Evolutionary conservation across 805 yeast genomes (phyloP).

Genomic region (Pichia californica): DNA sequence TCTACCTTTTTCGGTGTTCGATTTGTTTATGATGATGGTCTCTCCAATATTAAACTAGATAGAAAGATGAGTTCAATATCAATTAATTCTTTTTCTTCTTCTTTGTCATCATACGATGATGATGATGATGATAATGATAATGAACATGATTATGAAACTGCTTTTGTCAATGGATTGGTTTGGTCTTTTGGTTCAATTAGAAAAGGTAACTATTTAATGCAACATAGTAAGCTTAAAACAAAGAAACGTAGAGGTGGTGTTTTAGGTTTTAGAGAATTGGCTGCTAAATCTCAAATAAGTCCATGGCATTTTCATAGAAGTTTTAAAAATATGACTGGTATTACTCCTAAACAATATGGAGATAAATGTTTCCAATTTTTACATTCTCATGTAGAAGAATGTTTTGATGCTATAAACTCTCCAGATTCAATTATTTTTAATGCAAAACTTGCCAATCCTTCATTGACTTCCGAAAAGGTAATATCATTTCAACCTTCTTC

Average conservation of each 20-base stretch:
- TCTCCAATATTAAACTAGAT: not conserved
- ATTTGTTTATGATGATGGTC: not conserved
- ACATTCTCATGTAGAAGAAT: slow-evolving; percentile 25
- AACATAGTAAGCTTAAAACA: slow-evolving; percentile 27
- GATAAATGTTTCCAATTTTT: slow-evolving; percentile 69
- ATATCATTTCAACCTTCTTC: not conserved
- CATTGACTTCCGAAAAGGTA: slow-evolving; percentile 8
- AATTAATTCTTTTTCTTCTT: too few relatives aligned
- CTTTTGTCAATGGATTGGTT: too few relatives aligned
- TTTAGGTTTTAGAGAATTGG: slow-evolving; percentile 79
- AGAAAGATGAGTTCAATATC: too few relatives aligned
- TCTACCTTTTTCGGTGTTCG: slow-evolving; percentile 17
- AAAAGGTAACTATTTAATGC: slow-evolving; percentile 7
- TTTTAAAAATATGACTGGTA: slow-evolving; percentile 77
- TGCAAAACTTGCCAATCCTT: slow-evolving; percentile 30
- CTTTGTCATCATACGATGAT: too few relatives aligned
- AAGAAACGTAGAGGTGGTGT: slow-evolving; percentile 71
- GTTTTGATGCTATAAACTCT: slow-evolving; percentile 11
- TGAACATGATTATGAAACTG: not conserved
- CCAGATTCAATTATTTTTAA: slow-evolving; percentile 25
- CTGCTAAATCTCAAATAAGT: slow-evolving; percentile 71
- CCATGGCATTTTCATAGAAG: slow-evolving; percentile 95
- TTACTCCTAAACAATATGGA: slow-evolving; percentile 85
- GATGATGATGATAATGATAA: not conserved
- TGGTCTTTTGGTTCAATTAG: not conserved